A percentile compares a stretch with the other conserved stretches of the same genome.
phyloP scores from a whole-genome alignment of 306 rosid species.

The Benincasa hispida region DNA sequence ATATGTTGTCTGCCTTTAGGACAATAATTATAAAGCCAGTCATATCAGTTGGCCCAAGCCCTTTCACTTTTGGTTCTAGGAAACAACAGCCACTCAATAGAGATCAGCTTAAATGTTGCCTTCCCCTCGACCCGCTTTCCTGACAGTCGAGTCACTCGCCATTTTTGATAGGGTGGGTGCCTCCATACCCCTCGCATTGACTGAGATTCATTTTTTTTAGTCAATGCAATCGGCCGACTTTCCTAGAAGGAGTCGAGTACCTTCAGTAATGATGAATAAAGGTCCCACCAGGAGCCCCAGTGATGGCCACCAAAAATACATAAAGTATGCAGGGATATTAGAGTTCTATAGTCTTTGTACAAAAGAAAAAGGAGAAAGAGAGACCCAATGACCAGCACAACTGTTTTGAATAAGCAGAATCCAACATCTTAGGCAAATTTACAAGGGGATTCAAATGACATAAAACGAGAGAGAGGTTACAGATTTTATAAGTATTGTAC shows the following conservation, averaged over 20 bases:
- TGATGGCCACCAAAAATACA: too few species aligned
- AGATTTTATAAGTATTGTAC: neutral
- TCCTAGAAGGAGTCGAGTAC: too few species aligned
- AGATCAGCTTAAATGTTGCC: neutral
- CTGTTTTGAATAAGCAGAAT: neutral
- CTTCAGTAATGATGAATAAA: too few species aligned
- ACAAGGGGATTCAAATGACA: neutral
- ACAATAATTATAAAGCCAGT: neutral
- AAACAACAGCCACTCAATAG: neutral
- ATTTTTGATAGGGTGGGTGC: too few species aligned
- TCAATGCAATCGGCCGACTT: neutral
- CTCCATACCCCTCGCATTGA: neutral
- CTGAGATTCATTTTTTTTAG: neutral
- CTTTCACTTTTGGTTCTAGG: neutral
- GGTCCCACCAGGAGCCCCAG: too few species aligned
- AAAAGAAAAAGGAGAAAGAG: neutral
- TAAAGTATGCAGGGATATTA: too few species aligned
- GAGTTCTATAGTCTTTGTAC: neutral
- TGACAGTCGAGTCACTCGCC: too few species aligned
- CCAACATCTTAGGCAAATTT: neutral
- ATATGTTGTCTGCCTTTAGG: neutral
- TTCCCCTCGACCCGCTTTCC: neutral
- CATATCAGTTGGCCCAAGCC: neutral
- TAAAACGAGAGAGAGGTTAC: neutral
- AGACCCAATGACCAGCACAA: neutral